Base-by-base conservation (phyloP, 305 asterid species). In the Solanum chacoense region DNA sequence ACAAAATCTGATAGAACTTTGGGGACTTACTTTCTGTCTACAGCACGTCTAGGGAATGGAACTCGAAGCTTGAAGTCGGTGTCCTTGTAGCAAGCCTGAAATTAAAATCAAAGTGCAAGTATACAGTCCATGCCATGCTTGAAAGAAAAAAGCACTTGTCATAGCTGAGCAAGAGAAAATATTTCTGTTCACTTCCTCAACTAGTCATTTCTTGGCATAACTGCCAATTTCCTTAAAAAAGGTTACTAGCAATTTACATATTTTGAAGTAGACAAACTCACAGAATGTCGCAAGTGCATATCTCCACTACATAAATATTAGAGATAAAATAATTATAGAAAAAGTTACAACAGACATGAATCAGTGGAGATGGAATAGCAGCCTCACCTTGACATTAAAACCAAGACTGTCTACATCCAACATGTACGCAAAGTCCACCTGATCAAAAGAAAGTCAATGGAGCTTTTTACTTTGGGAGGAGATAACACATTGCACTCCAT, bases 391-490 rank as follows among this genome's bases (percentile, higher is more conserved):
- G 88, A 94, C 99, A 90, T 95, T 94, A 91, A 97, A 92, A 78
- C 99, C 99, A 89, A 97, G 94, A 89, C 99, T 97, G 92, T 97
- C 99, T 40, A 95, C 89, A 89, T 96, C 98, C 94, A 96, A 80
- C 93, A 97, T 96, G 92, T 95, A 78, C 0, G 99, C 98, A 87
- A 76, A 96, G 28, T 96, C 98, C 89, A 96, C 98, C 99, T 97
- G 95, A 50, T 31, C 31, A 88, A 93, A 87, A 92, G 87, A 88
- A 84, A 71, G 80, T 35, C 89, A 88, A 79, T 40, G 83, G 24
- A 29, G 50, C 77, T 72, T 83, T 32, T 14, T 78, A 77, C 24
- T 36, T 37, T 89, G 78, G 84, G 36, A 36, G 71, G 59, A 65
- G 83, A 63, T n/a, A 88, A 22, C 37, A 37, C 84, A 10, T 69